phyloP scores from a whole-genome alignment of 371 early-diverging fungal species.

The Mucor plumbeus region DNA sequence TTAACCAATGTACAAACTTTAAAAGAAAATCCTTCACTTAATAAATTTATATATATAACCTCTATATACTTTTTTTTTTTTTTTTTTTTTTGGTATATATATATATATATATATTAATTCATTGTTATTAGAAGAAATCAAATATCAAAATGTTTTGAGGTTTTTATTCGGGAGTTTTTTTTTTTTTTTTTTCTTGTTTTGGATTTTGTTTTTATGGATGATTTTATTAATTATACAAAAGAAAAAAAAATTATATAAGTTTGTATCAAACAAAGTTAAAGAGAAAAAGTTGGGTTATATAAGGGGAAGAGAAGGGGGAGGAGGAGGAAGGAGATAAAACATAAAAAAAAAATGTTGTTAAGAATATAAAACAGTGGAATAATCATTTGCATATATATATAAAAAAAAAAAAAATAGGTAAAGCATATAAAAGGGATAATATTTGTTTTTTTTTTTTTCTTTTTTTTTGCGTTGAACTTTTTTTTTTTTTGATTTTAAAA shows the following conservation, averaged over 20 bases:
- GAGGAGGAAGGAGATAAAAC: neutral
- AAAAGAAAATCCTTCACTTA: neutral
- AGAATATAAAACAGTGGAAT: neutral
- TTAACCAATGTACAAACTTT: neutral
- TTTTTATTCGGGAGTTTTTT: too few species aligned
- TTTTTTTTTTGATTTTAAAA: neutral
- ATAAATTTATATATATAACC: slow-evolving; percentile 1
- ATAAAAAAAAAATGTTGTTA: neutral
- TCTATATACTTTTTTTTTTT: too few species aligned
- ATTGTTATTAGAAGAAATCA: too few species aligned
- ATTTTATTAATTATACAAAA: neutral
- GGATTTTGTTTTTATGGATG: neutral
- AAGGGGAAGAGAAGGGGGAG: too few species aligned
- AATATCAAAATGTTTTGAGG: too few species aligned
- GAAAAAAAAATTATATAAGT: neutral
- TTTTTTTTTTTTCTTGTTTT: too few species aligned
- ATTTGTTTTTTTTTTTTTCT: neutral
- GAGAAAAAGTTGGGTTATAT: neutral
- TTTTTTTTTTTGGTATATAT: too few species aligned
- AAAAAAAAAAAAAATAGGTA: neutral
- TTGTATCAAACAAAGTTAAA: slow-evolving; percentile 10
- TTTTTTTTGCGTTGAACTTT: too few species aligned
- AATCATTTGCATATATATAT: slow-evolving; percentile 3
- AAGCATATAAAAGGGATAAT: slow-evolving; percentile 2
- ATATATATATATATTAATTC: too few species aligned